Percentiles rank a stretch among this genome's conserved stretches.
phyloP scores from a whole-genome alignment of 805 yeast species.

The Maudiozyma barnettii region DNA sequence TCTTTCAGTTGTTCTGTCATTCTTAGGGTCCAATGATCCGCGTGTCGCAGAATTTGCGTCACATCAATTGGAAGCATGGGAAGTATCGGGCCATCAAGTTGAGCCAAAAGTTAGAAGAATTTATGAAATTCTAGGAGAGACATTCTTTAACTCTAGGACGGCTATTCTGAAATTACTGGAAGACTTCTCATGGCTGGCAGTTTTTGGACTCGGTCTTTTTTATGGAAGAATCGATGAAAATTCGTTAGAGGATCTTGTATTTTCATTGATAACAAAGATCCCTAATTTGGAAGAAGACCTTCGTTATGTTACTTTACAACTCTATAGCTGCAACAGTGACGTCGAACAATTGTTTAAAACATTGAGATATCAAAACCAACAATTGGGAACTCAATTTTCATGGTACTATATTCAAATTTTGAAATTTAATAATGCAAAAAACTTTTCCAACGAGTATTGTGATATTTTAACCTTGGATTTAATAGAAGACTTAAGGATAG shows the following conservation, averaged over 20 bases:
- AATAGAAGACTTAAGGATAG: constrained; percentile 42
- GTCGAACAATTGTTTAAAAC: constrained; percentile 11
- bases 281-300: constrained; percentile 4
- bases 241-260: constrained; percentile 26
- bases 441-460: constrained; percentile 21
- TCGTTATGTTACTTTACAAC: constrained; percentile 9
- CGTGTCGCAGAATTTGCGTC: constrained; percentile 46
- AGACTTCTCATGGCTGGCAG: constrained; percentile 57
- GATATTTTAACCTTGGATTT: constrained; percentile 35
- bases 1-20: constrained; percentile 57
- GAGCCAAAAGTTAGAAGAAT: constrained; percentile 50
- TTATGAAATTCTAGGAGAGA: constrained; percentile 55
- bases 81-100: constrained; percentile 30
- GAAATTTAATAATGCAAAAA: constrained; percentile 23
- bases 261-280: constrained; percentile 7
- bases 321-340: constrained; percentile 12
- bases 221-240: constrained; percentile 45
- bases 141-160: constrained; percentile 24
- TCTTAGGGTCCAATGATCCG: constrained; percentile 62
- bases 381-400: constrained; percentile 32
- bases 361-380: constrained; percentile 3
- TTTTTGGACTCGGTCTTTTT: constrained; percentile 49
- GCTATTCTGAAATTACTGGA: constrained; percentile 29
- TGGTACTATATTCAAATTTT: constrained; percentile 48
- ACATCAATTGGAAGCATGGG: constrained; percentile 62